Percentiles rank a stretch among this genome's conserved stretches.
phyloP scores from a whole-genome alignment of 2,329 filamentous ascomycete species.

The Exophiala mesophila region DNA sequence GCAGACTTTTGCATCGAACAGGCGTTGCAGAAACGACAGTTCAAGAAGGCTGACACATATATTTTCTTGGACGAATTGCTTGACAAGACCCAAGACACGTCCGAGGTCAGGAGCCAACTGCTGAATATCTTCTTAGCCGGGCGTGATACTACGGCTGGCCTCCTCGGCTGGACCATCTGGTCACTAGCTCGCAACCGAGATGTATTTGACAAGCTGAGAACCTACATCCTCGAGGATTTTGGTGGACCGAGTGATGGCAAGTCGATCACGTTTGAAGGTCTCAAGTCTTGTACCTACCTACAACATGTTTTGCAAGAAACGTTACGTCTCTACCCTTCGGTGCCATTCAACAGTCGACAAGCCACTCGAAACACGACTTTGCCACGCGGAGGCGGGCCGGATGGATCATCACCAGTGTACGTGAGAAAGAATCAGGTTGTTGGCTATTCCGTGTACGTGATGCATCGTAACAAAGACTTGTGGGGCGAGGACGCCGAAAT shows the following conservation, averaged over 20 bases:
- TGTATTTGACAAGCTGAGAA: constrained; percentile 35
- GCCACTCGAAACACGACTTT: constrained; percentile 39
- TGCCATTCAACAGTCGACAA: constrained; percentile 42
- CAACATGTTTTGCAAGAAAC: constrained; percentile 29
- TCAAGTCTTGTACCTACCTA: constrained; percentile 38
- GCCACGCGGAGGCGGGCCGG: constrained; percentile 55
- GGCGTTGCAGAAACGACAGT: constrained; percentile 33
- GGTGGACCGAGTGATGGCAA: constrained; percentile 36
- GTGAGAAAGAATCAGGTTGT: constrained; percentile 44
- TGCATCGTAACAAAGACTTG: constrained; percentile 44
- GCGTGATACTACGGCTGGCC: constrained; percentile 49
- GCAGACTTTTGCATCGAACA: constrained; percentile 43
- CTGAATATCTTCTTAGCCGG: constrained; percentile 50
- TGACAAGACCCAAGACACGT: constrained; percentile 39
- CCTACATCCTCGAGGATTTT: constrained; percentile 34
- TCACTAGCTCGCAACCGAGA: constrained; percentile 40
- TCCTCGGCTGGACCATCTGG: constrained; percentile 44
- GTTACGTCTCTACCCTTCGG: constrained; percentile 45
- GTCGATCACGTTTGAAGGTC: constrained; percentile 38
- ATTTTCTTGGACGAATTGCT: constrained; percentile 48
- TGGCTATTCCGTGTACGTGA: constrained; percentile 40
- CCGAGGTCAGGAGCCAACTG: constrained; percentile 43
- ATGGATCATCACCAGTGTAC: constrained; percentile 34
- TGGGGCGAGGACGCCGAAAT: constrained; percentile 25
- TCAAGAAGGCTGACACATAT: constrained; percentile 33